Base-by-base conservation (phyloP, 2,329 filamentous ascomycete genomes). In the Fusarium pseudograminearum region DNA sequence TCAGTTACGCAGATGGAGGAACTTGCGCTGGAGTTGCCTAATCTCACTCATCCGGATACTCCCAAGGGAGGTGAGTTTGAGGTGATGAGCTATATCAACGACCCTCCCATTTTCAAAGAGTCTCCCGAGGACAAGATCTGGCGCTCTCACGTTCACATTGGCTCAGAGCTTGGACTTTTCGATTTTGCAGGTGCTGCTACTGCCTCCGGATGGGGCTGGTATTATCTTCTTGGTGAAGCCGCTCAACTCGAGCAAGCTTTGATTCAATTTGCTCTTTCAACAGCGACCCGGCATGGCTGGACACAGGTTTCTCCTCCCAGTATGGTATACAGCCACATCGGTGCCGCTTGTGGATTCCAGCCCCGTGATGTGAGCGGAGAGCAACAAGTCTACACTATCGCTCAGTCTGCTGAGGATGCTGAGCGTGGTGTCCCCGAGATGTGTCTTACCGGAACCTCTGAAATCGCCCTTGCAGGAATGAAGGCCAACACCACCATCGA, bases 121-220 rank as follows among this genome's bases (percentile, higher is more conserved):
- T 76, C 48, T 6, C 66, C 57, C 15, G 71, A 75, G 31, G 72
- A 70, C 69, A 72, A 78, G 59, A 81, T 86, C 9, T 90, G 86
- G 86, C 85, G 89, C 42, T 95, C 92, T 0, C 94, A 98, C 78
- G 91, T 96, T 10, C 87, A 95, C 71, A 95, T 99, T 72, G 96
- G 96, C 33, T 85, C 89, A 7, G 89, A 94, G 76, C 87, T 99
- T n/a, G 90, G 91, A 34, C 86, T 99, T n/a, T 84, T 99, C 53
- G 95, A 99, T 81, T 98, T 99, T 76, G 85, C 91, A 7, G 90
- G 87, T 62, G 93, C 94, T 7, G 91, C 91, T 3, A 89, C 87
- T n/a, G 90, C 93, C 3, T 93, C 91, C 5, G 96, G 96, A 38
- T 99, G 95, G 95, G 96, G 96, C 2, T 99, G 94, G 93, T 99